These are phyloP conservation scores for Ustilago sp. DNA, from an alignment of 1,284 basidiomycete species.

Conservation along the genomic window DNA sequence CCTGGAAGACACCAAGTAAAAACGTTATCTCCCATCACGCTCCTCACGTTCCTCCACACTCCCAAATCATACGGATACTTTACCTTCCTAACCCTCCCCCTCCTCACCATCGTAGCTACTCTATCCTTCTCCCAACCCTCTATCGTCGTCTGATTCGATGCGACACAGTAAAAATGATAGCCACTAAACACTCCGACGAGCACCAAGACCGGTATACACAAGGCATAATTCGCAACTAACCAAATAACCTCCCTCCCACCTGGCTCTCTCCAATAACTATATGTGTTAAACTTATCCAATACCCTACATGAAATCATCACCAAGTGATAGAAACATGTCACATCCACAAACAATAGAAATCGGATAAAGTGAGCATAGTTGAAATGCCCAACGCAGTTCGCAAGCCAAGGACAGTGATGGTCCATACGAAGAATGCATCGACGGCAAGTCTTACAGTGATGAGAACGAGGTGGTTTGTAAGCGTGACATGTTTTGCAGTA, in stretches of 20 bases:
- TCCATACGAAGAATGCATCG: slow-evolving; percentile 67
- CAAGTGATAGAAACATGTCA: slow-evolving; percentile 75
- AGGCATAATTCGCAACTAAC: slow-evolving; percentile 86
- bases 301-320: slow-evolving; percentile 51
- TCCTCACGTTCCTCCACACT: slow-evolving; percentile 77
- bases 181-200: slow-evolving; percentile 80
- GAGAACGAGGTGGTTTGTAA: slow-evolving; percentile 67
- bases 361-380: slow-evolving; percentile 70
- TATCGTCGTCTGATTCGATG: slow-evolving; percentile 90
- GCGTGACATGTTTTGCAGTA: slow-evolving; percentile 61
- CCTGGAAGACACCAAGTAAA: slow-evolving; percentile 85
- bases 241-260: slow-evolving; percentile 80
- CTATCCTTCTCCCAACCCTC: slow-evolving; percentile 98
- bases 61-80: slow-evolving; percentile 93
- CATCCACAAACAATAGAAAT: slow-evolving; percentile 78
- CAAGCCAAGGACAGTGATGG: slow-evolving; percentile 73
- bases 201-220: slow-evolving; percentile 85
- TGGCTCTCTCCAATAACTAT: slow-evolving; percentile 76
- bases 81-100: slow-evolving; percentile 83
- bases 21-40: slow-evolving; percentile 81
- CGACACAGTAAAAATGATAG: slow-evolving; percentile 87
- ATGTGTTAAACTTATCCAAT: slow-evolving; percentile 55
- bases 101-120: slow-evolving; percentile 82
- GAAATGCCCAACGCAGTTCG: slow-evolving; percentile 72
- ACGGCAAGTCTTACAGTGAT: slow-evolving; percentile 68